Percentiles rank a stretch among this genome's conserved stretches.
These are phyloP conservation scores for Monosporozyma siamensis DNA, from an alignment of 805 yeast species.

Conservation along the genomic window DNA sequence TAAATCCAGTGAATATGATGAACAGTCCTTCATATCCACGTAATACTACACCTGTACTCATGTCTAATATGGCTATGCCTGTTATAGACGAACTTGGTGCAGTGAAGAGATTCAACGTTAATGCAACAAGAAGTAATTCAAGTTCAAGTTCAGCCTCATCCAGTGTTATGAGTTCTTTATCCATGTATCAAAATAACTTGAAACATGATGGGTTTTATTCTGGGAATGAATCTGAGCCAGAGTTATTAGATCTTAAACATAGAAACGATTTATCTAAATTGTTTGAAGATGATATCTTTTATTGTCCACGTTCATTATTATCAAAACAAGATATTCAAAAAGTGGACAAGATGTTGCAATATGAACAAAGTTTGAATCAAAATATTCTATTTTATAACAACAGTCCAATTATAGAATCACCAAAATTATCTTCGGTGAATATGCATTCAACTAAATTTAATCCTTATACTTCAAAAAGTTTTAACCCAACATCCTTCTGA, in stretches of 20 bases:
- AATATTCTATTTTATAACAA: not conserved
- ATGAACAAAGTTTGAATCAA: not conserved
- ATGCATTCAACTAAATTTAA: constrained; percentile 35
- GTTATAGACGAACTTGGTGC: constrained; percentile 5
- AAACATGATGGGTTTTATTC: not conserved
- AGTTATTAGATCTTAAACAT: constrained; percentile 9
- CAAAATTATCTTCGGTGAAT: not conserved
- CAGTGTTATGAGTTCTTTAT: constrained; percentile 1
- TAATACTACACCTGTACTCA: constrained; percentile 1
- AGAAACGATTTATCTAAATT: constrained; percentile 24
- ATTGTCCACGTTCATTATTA: constrained; percentile 26
- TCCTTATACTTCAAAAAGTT: constrained; percentile 57
- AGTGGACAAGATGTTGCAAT: constrained; percentile 16
- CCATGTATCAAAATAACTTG: constrained; percentile 1
- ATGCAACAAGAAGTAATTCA: constrained; percentile 11
- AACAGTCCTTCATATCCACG: not conserved
- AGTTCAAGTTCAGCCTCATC: constrained; percentile 8
- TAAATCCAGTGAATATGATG: not conserved
- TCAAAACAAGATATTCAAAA: constrained; percentile 21
- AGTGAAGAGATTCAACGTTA: constrained; percentile 6
- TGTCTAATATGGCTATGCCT: not conserved
- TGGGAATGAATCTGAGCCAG: not conserved
- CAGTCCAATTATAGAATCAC: constrained; percentile 1
- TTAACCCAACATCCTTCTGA: constrained; percentile 38
- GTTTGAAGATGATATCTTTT: constrained; percentile 28